Evolutionary conservation across 2,329 filamentous ascomycete genomes (phyloP).

Genomic region (Geosmithia flava): DNA sequence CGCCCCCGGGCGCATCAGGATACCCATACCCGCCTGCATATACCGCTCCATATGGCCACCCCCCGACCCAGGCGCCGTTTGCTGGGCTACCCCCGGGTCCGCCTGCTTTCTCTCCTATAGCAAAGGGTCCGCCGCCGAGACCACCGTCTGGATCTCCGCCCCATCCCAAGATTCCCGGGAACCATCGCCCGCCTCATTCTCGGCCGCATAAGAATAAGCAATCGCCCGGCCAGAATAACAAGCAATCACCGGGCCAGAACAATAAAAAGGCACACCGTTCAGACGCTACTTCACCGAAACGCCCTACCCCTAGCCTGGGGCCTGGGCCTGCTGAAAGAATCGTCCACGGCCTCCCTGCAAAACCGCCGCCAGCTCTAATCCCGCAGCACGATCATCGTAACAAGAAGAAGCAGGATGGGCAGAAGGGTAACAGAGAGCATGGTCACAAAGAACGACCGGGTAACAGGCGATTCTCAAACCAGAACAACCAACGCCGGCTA

Average conservation of each 20-base stretch:
- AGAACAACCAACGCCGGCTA: background rate
- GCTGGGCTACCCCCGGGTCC: background rate
- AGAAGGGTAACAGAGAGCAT: background rate
- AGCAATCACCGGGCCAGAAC: background rate
- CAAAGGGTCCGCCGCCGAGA: background rate
- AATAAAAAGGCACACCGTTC: background rate
- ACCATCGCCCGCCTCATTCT: background rate
- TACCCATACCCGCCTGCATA: background rate
- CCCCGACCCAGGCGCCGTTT: background rate
- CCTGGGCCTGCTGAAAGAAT: background rate
- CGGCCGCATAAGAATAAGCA: background rate
- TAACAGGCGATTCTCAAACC: background rate
- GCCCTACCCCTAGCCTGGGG: background rate
- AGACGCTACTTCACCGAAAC: background rate
- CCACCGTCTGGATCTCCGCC: background rate
- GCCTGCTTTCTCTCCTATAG: background rate
- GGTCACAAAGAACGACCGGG: background rate
- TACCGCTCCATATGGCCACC: background rate
- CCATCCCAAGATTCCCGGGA: background rate
- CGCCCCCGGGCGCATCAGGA: background rate
- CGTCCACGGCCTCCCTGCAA: constrained; percentile 1
- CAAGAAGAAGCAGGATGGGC: background rate
- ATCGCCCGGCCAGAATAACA: background rate
- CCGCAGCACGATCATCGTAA: background rate
- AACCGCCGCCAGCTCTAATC: background rate